A percentile compares a stretch with the other conserved stretches of the same genome.
Evolutionary conservation across 2,329 filamentous ascomycete species (phyloP).

Genomic region (Knufia fluminis): DNA sequence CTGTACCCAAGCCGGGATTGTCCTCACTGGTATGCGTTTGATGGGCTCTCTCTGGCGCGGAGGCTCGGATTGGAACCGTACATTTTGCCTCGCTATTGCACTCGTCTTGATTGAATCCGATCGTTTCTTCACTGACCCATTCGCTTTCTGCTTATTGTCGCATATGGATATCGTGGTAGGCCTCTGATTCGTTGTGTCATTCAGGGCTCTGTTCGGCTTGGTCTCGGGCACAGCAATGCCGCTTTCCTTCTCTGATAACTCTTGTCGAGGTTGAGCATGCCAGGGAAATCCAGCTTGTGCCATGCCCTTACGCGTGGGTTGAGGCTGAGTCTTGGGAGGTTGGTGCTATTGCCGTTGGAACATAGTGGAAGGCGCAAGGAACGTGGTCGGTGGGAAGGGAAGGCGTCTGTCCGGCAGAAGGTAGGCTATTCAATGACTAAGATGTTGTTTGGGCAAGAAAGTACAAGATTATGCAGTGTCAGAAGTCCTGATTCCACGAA

Average conservation of each 20-base stretch:
- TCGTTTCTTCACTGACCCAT: constrained; percentile 4
- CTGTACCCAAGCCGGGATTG: constrained; percentile 31
- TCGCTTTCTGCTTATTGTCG: constrained; percentile 4
- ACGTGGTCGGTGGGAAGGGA: not conserved
- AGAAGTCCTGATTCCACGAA: not conserved
- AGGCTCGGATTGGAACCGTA: constrained; percentile 1
- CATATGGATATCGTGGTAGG: not conserved
- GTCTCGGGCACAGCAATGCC: not conserved
- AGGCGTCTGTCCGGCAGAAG: not conserved
- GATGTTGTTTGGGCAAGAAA: not conserved
- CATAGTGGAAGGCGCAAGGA: constrained; percentile 1
- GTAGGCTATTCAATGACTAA: not conserved
- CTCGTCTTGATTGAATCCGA: constrained; percentile 8
- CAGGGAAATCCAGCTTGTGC: constrained; percentile 18
- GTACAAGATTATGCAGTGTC: not conserved
- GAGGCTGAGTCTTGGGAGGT: not conserved
- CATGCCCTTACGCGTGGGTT: constrained; percentile 10
- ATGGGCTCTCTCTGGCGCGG: constrained; percentile 1
- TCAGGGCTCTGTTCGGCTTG: not conserved
- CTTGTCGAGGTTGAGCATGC: constrained; percentile 12
- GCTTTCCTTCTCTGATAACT: constrained; percentile 14
- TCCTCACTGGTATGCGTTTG: constrained; percentile 8
- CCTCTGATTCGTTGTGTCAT: constrained; percentile 1
- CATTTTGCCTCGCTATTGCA: not conserved
- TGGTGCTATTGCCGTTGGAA: not conserved